These are phyloP conservation scores for Bruguiera gymnorhiza DNA, from an alignment of 345 rosid species.

Conservation along the genomic window DNA sequence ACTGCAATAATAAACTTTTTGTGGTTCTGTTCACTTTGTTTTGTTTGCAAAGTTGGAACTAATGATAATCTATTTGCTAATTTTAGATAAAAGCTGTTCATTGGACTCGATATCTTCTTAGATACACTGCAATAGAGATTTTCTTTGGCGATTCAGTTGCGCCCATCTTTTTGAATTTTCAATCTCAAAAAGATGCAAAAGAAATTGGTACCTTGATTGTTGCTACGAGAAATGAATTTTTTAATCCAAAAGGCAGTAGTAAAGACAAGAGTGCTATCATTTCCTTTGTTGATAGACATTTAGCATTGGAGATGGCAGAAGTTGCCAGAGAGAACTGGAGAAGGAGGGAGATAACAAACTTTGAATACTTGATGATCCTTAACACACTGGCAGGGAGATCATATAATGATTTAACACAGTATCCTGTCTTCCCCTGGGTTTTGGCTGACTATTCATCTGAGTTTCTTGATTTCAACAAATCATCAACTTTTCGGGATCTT, in stretches of 20 bases:
- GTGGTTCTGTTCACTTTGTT: constrained; percentile 15
- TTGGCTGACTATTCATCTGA: constrained; percentile 90
- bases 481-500: constrained; percentile 90
- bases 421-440: constrained; percentile 97
- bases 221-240: constrained; percentile 76
- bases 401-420: constrained; percentile 91
- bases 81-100: constrained; percentile 77
- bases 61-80: constrained; percentile 23
- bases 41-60: constrained; percentile 19
- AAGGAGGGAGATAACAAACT: constrained; percentile 90
- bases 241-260: constrained; percentile 71
- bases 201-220: constrained; percentile 80
- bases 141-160: constrained; percentile 71
- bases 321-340: constrained; percentile 92
- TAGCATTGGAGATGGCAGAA: constrained; percentile 91
- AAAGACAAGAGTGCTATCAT: constrained; percentile 81
- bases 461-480: constrained; percentile 87
- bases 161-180: constrained; percentile 75
- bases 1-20: constrained; percentile 4
- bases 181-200: constrained; percentile 79
- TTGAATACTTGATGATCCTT: constrained; percentile 89
- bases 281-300: constrained; percentile 82
- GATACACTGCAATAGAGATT: constrained; percentile 84
- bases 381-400: constrained; percentile 96
- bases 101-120: constrained; percentile 94